Evolutionary conservation across 2,329 filamentous ascomycete species (phyloP), one percentile per base, ranked within the genome.

Genomic region (Penicillium sp.): DNA sequence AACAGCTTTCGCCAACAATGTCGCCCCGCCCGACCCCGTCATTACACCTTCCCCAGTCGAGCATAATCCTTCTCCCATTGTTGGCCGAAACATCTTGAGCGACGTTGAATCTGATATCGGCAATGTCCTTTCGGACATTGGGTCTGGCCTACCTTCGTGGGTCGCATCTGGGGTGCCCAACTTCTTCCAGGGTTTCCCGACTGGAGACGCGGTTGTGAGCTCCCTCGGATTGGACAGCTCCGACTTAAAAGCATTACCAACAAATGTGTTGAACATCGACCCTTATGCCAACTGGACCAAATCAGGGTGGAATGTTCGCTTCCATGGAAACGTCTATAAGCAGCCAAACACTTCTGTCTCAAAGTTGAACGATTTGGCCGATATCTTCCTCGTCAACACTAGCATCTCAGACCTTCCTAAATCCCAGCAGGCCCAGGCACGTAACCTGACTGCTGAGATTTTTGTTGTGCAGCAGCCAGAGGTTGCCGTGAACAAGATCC

Each of bases 321-420:
- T 92, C 61, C 89, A 89, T 63, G 90, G 89, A 64, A 91, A 91
- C 67, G 86, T 92, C n/a, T 93, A 87, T 80, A 92, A 91, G 73
- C 83, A 89, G 61, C 89, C 89, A 1, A 83, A 89, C 58, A 86
- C 89, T 35, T 83, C 82, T 1, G 79, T 85, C 64, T 77, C 79
- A 35, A 89, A 85, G 64, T 77, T 93, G 45, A 82, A 93, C 64
- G 79, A 86, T 38, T 78, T 92, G 4, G 87, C 89, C 57, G 86
- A 91, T 63, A 73, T 85, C 33, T 91, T 92, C 74, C 79, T 93
- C 10, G 82, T 91, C 58, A 87, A 82, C 49, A 85, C 83, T 6
- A 80, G 81, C 54, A 82, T 91, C 36, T 72, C 83, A 10, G 74
- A 86, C 15, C 79, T 93, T 6, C 80, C 83, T 1, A 68, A 80